Percentiles rank a stretch among this genome's conserved stretches.
These are phyloP conservation scores for Blastobotrys serpentis DNA, from an alignment of 1,139 yeast species.

Conservation along the genomic window DNA sequence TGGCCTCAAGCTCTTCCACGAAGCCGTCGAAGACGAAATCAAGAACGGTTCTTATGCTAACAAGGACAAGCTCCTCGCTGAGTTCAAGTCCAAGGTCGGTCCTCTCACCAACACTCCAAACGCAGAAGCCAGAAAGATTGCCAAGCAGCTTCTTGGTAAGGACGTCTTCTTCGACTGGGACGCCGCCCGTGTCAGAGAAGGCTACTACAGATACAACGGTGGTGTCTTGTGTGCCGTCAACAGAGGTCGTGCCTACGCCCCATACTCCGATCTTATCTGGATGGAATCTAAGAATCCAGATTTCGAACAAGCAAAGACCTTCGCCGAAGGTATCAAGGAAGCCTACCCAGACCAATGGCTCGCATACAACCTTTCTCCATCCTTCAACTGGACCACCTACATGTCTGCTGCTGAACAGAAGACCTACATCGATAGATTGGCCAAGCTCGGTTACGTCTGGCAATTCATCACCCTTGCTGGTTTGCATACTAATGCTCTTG, in stretches of 20 bases:
- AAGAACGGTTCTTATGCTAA: slow-evolving; percentile 58
- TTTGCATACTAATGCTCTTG: slow-evolving; percentile 92
- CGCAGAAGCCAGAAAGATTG: slow-evolving; percentile 77
- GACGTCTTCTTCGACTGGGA: slow-evolving; percentile 96
- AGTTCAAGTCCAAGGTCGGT: slow-evolving; percentile 67
- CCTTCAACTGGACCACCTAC: slow-evolving; percentile 97
- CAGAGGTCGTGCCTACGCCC: slow-evolving; percentile 95
- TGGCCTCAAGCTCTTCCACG: slow-evolving; percentile 83
- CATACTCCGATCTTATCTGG: slow-evolving; percentile 81
- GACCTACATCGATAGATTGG: slow-evolving; percentile 85
- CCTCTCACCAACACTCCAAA: slow-evolving; percentile 76
- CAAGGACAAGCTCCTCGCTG: slow-evolving; percentile 62
- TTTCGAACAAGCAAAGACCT: slow-evolving; percentile 81
- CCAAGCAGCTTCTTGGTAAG: slow-evolving; percentile 73
- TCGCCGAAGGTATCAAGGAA: slow-evolving; percentile 85
- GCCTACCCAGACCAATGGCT: slow-evolving; percentile 89
- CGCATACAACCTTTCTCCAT: slow-evolving; percentile 93
- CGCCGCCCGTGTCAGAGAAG: slow-evolving; percentile 93
- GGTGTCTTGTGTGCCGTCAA: slow-evolving; percentile 97
- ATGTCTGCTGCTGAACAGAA: slow-evolving; percentile 86
- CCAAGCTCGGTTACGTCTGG: slow-evolving; percentile 92
- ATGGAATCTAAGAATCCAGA: slow-evolving; percentile 59
- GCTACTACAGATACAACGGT: slow-evolving; percentile 93
- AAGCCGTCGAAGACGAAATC: slow-evolving; percentile 87
- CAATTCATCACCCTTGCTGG: slow-evolving; percentile 98